Evolutionary conservation across 805 yeast species (phyloP).

Genomic region (Yarrowia bubula): DNA sequence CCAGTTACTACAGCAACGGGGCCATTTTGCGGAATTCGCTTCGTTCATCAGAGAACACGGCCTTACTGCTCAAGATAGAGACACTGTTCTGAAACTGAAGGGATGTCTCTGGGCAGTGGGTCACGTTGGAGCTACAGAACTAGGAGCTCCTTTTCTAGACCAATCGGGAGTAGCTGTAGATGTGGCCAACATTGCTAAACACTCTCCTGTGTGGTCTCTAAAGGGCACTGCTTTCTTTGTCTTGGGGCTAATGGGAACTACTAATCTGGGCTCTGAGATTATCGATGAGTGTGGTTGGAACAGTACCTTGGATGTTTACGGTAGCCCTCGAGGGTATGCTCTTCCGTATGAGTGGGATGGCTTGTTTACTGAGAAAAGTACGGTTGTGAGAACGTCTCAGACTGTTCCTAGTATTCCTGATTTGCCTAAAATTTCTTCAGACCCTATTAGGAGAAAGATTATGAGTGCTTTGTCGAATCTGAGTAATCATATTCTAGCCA

Average conservation of each 20-base stretch:
- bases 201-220: slow-evolving; percentile 55
- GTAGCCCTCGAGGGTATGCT: slow-evolving; percentile 44
- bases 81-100: slow-evolving; percentile 51
- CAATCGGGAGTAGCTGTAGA: slow-evolving; percentile 47
- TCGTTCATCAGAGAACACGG: slow-evolving; percentile 35
- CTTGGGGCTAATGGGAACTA: slow-evolving; percentile 68
- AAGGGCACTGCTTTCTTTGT: slow-evolving; percentile 76
- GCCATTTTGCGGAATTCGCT: slow-evolving; percentile 41
- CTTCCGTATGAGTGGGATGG: slow-evolving; percentile 42
- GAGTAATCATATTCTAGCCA: slow-evolving; percentile 53
- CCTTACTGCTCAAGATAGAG: slow-evolving; percentile 38
- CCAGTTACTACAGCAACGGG: slow-evolving; percentile 52
- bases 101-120: slow-evolving; percentile 88
- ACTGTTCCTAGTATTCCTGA: slow-evolving; percentile 11
- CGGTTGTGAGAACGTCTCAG: not conserved
- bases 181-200: slow-evolving; percentile 51
- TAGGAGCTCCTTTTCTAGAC: slow-evolving; percentile 64
- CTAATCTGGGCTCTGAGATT: slow-evolving; percentile 78
- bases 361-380: not conserved
- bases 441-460: slow-evolving; percentile 32
- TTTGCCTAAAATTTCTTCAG: slow-evolving; percentile 25
- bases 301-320: slow-evolving; percentile 47
- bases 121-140: slow-evolving; percentile 67
- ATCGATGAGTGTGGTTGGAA: slow-evolving; percentile 80
- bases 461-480: slow-evolving; percentile 48